Conservation (phyloP, 352 stramenopile genomes). For the Phytophthora brassicae region DNA sequence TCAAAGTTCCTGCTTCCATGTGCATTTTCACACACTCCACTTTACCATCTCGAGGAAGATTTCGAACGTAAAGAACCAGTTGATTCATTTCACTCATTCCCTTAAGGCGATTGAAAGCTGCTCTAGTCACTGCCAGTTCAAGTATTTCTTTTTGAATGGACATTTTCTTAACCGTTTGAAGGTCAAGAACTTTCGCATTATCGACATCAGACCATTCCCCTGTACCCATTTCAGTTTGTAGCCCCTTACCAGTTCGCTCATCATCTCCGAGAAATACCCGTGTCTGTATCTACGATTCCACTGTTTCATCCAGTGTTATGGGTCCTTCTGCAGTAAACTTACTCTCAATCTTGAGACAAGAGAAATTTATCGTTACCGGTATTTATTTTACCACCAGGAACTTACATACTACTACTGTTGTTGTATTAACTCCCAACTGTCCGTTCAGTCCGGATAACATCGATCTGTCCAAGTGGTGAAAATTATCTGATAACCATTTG, state of each 20-base stretch:
- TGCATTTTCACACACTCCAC: constrained; percentile 40
- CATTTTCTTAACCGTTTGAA: too few relatives aligned
- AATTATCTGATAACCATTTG: constrained; percentile 41
- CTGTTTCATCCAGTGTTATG: constrained; percentile 59
- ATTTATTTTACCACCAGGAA: constrained; percentile 33
- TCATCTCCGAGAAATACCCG: too few relatives aligned
- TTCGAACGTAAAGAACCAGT: constrained; percentile 46
- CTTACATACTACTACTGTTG: constrained; percentile 24
- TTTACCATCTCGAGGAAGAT: constrained; percentile 51
- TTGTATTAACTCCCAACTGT: constrained; percentile 26
- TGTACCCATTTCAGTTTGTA: too few relatives aligned
- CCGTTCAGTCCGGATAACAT: constrained; percentile 36
- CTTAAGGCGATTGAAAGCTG: constrained; percentile 37
- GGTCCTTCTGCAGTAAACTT: constrained; percentile 52
- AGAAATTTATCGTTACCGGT: constrained; percentile 64
- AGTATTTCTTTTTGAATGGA: too few relatives aligned
- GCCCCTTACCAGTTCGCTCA: too few relatives aligned
- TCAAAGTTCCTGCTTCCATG: constrained; percentile 45
- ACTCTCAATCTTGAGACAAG: constrained; percentile 39
- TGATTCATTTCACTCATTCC: constrained; percentile 31
- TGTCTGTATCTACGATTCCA: too few relatives aligned
- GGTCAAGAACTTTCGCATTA: too few relatives aligned
- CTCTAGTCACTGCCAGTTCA: constrained; percentile 47
- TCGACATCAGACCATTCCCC: too few relatives aligned
- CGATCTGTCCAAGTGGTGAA: constrained; percentile 41